phyloP scores from a whole-genome alignment of 2,329 filamentous ascomycete genomes.

The Scedosporium aurantiacum region DNA sequence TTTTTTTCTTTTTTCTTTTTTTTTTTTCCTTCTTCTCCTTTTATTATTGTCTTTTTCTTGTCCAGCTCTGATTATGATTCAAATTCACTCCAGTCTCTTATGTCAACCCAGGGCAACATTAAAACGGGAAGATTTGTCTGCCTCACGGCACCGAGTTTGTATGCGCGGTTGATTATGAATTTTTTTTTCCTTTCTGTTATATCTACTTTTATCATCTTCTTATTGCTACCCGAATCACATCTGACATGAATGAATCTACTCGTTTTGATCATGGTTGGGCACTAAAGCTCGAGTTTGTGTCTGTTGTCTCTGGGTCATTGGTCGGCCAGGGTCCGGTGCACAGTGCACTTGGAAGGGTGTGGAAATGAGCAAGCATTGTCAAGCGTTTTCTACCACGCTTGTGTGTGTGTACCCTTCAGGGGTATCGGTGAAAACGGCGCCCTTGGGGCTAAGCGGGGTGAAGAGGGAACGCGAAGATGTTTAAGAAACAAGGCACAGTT shows the following conservation, averaged over 20 bases:
- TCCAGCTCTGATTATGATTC: neutral
- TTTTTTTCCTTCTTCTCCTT: constrained; percentile 1
- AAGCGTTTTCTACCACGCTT: neutral
- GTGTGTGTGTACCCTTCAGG: neutral
- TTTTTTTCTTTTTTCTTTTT: neutral
- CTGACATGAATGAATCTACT: neutral
- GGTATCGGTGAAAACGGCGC: neutral
- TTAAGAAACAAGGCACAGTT: neutral
- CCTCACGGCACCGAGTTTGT: constrained; percentile 22
- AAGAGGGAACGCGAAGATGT: neutral
- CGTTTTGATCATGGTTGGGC: neutral
- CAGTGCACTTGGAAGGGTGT: neutral
- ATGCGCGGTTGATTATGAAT: neutral
- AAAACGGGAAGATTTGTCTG: constrained; percentile 29
- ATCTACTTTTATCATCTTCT: neutral
- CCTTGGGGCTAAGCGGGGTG: neutral
- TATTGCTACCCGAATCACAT: neutral
- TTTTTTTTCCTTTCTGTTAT: neutral
- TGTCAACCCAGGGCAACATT: constrained; percentile 3
- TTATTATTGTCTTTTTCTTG: constrained; percentile 1
- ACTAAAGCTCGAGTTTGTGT: neutral
- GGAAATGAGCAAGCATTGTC: neutral
- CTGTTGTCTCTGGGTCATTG: neutral
- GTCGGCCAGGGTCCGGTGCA: neutral
- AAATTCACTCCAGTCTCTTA: neutral